A percentile compares a stretch with the other conserved stretches of the same genome.
phyloP scores from a whole-genome alignment of 495 filamentous ascomycete species.

The Recurvomyces mirabilis region DNA sequence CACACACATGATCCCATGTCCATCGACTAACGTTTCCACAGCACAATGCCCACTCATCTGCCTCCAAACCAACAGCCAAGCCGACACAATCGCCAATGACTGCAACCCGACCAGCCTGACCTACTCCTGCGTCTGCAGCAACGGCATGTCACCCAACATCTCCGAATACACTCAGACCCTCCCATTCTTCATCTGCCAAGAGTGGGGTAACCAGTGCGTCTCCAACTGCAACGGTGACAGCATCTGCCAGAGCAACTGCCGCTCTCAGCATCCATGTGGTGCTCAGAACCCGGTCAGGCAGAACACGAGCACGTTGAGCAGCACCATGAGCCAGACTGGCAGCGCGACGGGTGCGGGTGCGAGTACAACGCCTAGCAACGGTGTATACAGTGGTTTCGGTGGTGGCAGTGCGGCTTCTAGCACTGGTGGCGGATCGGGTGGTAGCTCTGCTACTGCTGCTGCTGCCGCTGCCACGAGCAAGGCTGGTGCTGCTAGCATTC shows the following conservation, averaged over 20 bases:
- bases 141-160: constrained; percentile 60
- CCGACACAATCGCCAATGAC: constrained; percentile 44
- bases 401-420: constrained; percentile 4
- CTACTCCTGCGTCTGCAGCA: constrained; percentile 65
- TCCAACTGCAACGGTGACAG: constrained; percentile 46
- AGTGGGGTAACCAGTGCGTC: constrained; percentile 62
- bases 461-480: background rate
- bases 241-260: constrained; percentile 52
- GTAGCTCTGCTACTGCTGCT: background rate
- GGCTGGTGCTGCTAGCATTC: background rate
- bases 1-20: constrained; percentile 1
- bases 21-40: background rate
- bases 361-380: background rate
- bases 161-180: constrained; percentile 77
- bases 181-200: constrained; percentile 71
- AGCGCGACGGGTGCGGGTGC: background rate
- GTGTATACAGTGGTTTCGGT: constrained; percentile 9
- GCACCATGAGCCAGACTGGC: constrained; percentile 1
- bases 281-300: constrained; percentile 35
- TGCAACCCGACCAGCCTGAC: constrained; percentile 55
- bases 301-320: constrained; percentile 9
- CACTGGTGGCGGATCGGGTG: background rate
- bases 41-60: constrained; percentile 51
- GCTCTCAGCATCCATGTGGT: constrained; percentile 65
- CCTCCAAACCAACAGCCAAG: constrained; percentile 49